Base-by-base conservation (phyloP, 2,329 filamentous ascomycete genomes). In the Venturia effusa region DNA sequence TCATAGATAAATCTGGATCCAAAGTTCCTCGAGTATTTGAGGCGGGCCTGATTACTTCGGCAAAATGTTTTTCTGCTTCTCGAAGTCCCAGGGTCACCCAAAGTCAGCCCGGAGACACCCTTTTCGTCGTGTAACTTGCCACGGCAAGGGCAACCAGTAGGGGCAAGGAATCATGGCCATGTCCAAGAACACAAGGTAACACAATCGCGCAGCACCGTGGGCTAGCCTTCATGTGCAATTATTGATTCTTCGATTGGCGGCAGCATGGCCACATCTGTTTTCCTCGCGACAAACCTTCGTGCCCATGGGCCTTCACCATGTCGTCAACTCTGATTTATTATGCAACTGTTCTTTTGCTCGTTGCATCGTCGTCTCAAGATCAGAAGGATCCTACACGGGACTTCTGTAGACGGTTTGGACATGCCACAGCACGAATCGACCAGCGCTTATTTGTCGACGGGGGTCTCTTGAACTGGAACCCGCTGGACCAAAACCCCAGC, bases 401-500 rank as follows among this genome's bases (percentile, higher is more conserved):
- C 27, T 65, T 65, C 32, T 65, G 64, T 27, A 43, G 62, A 19
- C 61, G 64, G 6, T 65, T 65, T 48, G 82, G 81, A 55, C 85
- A 88, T 69, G 83, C 86, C 70, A 83, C 83, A 8, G 78, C 84
- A 7, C 76, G 86, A 11, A 77, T 88, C 57, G 83, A 86, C 27
- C 19, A 48, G 30, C 80, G 78, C 66, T 74, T 88, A 24, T 88
- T 84, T 70, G 83, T 88, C 62, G 84, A 88, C 68, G 85, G 85
- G 43, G 84, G 84, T 4, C 74, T 82, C 63, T 70, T 86, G 34
- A 80, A 83, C 68, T 85, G 81, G 73, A 81, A 78, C 67, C 77
- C 81, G 1, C 72, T 82, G 24, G 71, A 77, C 2, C 72, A 77
- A 51, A 78, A 80, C 67, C 74, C 78, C 0, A 71, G 72, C 19